These are phyloP conservation scores for Eimeria tenella DNA, from an alignment of 169 alveolate species.

Conservation along the genomic window DNA sequence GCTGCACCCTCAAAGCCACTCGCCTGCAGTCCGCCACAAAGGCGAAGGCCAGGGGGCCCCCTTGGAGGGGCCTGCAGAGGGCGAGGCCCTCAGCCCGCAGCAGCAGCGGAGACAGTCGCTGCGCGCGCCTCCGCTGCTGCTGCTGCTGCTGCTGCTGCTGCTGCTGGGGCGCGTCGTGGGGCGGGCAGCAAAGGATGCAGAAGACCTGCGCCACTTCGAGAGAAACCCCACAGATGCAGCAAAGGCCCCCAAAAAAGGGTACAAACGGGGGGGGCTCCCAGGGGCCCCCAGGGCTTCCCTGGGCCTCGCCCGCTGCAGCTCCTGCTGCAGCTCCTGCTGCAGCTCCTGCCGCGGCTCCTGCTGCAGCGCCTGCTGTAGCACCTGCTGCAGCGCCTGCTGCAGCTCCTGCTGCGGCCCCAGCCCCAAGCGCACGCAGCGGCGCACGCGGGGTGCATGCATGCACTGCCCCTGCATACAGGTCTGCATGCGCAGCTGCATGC, in stretches of 20 bases:
- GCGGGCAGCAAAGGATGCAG: neutral
- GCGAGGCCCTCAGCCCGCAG: constrained; percentile 8
- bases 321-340: neutral
- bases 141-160: neutral
- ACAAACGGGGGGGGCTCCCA: neutral
- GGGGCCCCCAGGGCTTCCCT: neutral
- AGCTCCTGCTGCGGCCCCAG: no score
- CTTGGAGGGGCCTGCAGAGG: neutral
- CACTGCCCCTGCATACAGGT: no score
- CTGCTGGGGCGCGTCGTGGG: neutral
- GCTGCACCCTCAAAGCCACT: neutral
- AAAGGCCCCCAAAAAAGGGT: no score
- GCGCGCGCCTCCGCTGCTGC: neutral
- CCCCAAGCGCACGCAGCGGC: no score
- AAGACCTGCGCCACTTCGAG: neutral
- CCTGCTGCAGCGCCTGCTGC: no score
- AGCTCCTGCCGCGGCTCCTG: neutral
- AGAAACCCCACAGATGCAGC: neutral
- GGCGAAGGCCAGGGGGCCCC: neutral
- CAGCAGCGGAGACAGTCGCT: constrained; percentile 1
- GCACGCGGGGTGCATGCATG: no score
- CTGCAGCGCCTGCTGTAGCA: neutral
- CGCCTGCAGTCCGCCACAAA: neutral
- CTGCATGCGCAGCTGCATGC: neutral
- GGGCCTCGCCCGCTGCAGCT: neutral